Conservation (phyloP, 129 eudicot species). For the Erigeron canadensis region DNA sequence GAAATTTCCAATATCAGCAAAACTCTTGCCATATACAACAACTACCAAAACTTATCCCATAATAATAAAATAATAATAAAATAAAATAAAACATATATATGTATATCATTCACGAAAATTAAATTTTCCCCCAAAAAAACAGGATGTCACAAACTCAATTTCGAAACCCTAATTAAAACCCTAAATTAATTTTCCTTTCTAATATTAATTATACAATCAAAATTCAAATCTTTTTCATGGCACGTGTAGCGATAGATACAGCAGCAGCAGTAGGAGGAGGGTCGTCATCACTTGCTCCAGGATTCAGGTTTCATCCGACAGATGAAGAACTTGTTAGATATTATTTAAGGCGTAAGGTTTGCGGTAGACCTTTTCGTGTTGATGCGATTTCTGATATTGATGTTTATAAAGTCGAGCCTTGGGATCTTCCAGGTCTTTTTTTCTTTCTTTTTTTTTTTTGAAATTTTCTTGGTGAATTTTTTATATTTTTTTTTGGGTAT, state of each 20-base stretch:
- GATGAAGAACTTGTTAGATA: slow-evolving; percentile 84
- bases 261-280: slow-evolving; percentile 25
- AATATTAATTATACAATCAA: neutral
- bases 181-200: neutral
- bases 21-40: too few species aligned
- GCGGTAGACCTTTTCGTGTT: slow-evolving; percentile 57
- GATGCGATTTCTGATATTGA: slow-evolving; percentile 77
- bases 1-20: too few species aligned
- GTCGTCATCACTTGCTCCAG: slow-evolving; percentile 55
- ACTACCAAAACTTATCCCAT: too few species aligned
- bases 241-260: slow-evolving; percentile 34
- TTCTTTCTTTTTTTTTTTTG: neutral
- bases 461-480: neutral
- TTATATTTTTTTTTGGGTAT: neutral
- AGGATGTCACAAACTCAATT: slow-evolving; percentile 3
- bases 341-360: slow-evolving; percentile 69
- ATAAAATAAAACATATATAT: too few species aligned
- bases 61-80: too few species aligned
- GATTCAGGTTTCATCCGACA: slow-evolving; percentile 87
- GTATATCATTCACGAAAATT: too few species aligned
- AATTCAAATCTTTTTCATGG: slow-evolving; percentile 27
- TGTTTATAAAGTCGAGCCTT: slow-evolving; percentile 80
- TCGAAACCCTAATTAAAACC: slow-evolving; percentile 32
- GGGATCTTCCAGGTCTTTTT: slow-evolving; percentile 80
- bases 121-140: neutral